Evolutionary conservation across 768 basidiomycete genomes (phyloP).

Genomic region (Gymnopilus junonius): DNA sequence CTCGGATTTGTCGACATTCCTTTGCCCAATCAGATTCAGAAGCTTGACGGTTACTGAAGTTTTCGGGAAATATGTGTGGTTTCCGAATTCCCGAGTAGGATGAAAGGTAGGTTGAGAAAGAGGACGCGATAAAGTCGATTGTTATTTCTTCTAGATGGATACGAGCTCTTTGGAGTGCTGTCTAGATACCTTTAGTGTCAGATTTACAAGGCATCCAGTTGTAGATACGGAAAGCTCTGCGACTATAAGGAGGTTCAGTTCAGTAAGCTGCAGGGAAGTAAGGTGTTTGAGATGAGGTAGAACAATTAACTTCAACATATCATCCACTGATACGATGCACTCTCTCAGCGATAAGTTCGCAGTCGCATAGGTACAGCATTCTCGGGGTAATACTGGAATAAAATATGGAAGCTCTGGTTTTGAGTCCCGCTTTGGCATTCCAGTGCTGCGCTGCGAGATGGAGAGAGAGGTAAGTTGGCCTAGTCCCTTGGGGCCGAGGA

Average conservation of each 20-base stretch:
- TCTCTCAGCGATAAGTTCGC: neutral
- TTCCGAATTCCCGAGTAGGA: constrained; percentile 6
- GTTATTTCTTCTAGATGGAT: constrained; percentile 4
- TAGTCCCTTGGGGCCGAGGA: neutral
- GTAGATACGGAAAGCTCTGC: neutral
- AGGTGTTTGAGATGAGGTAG: constrained; percentile 6
- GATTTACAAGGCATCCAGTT: neutral
- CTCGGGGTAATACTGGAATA: constrained; percentile 11
- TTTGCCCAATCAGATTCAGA: constrained; percentile 1
- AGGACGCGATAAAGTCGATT: neutral
- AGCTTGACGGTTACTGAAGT: neutral
- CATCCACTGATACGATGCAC: constrained; percentile 4
- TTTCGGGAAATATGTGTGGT: neutral
- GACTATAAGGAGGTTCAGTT: neutral
- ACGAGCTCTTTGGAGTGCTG: neutral
- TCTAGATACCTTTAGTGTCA: constrained; percentile 1
- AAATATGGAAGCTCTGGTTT: constrained; percentile 12
- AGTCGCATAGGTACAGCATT: constrained; percentile 12
- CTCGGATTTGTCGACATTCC: too few relatives aligned
- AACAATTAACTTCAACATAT: too few relatives aligned
- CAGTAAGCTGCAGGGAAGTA: constrained; percentile 6
- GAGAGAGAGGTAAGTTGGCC: constrained; percentile 7
- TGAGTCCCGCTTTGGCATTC: neutral
- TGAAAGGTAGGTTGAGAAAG: constrained; percentile 6
- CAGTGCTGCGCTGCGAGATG: constrained; percentile 3